Evolutionary conservation across 371 early-diverging fungal genomes (phyloP).

Genomic region (Nosema muscidifuracis): DNA sequence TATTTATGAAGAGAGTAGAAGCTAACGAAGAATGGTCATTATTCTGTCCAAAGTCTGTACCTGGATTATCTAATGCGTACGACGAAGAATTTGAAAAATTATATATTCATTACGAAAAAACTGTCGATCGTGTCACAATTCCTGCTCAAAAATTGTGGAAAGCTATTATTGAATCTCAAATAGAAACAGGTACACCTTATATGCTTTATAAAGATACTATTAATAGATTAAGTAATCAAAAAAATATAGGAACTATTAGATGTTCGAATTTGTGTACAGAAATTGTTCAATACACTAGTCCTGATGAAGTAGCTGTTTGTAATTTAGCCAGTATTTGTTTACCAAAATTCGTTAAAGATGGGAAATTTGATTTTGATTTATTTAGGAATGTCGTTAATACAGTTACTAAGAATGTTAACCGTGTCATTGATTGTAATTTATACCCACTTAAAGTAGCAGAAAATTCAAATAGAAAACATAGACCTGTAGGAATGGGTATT

Average conservation of each 20-base stretch:
- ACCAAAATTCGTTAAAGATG: slow-evolving; percentile 76
- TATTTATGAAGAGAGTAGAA: slow-evolving; percentile 96
- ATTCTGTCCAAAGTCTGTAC: slow-evolving; percentile 90
- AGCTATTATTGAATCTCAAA: slow-evolving; percentile 89
- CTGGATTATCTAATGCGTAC: slow-evolving; percentile 79
- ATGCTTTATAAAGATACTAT: slow-evolving; percentile 98
- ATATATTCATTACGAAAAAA: slow-evolving; percentile 81
- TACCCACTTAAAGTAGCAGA: slow-evolving; percentile 86
- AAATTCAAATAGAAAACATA: slow-evolving; percentile 79
- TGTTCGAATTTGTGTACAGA: slow-evolving; percentile 69
- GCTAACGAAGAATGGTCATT: slow-evolving; percentile 83
- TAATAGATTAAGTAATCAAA: slow-evolving; percentile 89
- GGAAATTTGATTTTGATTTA: slow-evolving; percentile 40
- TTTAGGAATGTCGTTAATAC: slow-evolving; percentile 69
- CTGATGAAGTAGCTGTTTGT: slow-evolving; percentile 96
- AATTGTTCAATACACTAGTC: slow-evolving; percentile 85
- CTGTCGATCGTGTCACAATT: slow-evolving; percentile 65
- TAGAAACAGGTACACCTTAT: slow-evolving; percentile 96
- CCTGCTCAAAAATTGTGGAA: slow-evolving; percentile 93
- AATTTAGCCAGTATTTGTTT: slow-evolving; percentile 92
- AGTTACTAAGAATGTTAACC: slow-evolving; percentile 80
- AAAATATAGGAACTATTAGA: slow-evolving; percentile 87
- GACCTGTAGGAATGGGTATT: slow-evolving; percentile 95
- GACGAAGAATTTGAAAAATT: slow-evolving; percentile 82
- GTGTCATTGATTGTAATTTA: slow-evolving; percentile 88